Percentiles rank a stretch among this genome's conserved stretches.
Conservation (phyloP, 2,329 filamentous ascomycete genomes). For the Xylariales sp. region DNA sequence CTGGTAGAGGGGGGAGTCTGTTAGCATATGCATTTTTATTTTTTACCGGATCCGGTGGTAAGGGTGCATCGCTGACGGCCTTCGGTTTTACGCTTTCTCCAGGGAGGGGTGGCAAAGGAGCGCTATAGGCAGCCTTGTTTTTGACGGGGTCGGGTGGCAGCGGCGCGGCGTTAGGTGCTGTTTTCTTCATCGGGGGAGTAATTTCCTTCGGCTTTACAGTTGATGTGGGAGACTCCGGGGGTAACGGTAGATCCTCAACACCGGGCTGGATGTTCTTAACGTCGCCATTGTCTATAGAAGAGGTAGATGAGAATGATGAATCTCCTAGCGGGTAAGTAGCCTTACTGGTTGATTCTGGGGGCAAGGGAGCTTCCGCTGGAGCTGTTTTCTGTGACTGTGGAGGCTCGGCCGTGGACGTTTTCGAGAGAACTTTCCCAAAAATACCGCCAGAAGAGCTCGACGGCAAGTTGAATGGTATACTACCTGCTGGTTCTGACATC, state of each 20-base stretch:
- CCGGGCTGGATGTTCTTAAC: conserved; percentile 38
- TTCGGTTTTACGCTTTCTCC: conserved; percentile 42
- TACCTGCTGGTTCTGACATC: conserved; percentile 49
- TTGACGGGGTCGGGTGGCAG: conserved; percentile 51
- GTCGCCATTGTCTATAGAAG: conserved; percentile 51
- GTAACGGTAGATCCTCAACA: conserved; percentile 48
- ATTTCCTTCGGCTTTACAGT: conserved; percentile 41
- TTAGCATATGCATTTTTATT: conserved; percentile 50
- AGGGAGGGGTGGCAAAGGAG: conserved; percentile 46
- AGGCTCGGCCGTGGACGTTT: conserved; percentile 41
- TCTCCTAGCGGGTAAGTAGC: conserved; percentile 61
- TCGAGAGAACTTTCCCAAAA: conserved; percentile 40
- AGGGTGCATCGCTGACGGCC: conserved; percentile 53
- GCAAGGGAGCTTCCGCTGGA: conserved; percentile 57
- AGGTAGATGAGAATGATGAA: conserved; percentile 64
- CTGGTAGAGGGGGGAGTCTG: conserved; percentile 53
- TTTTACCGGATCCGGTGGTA: conserved; percentile 54
- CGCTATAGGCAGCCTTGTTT: conserved; percentile 50
- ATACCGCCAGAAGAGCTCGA: conserved; percentile 41
- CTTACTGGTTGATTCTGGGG: conserved; percentile 68
- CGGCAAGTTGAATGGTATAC: conserved; percentile 53
- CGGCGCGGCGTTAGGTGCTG: conserved; percentile 53
- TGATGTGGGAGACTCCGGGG: conserved; percentile 51
- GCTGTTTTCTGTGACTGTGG: conserved; percentile 55
- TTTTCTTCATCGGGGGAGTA: conserved; percentile 36